Base-by-base conservation (phyloP, 2,329 filamentous ascomycete genomes). In the Aspergillus pseudotamarii region DNA sequence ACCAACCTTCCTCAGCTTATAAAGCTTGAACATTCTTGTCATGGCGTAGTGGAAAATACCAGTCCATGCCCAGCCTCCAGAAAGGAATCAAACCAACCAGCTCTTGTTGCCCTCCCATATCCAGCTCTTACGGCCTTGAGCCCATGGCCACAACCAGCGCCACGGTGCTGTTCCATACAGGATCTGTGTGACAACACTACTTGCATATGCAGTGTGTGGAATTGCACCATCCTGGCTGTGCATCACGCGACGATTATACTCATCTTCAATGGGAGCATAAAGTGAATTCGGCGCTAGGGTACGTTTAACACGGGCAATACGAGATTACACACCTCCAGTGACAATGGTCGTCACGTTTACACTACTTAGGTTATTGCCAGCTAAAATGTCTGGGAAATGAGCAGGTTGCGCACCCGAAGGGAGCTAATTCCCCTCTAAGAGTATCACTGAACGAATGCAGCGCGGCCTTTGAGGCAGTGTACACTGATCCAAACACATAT, bases 391-490 rank as follows among this genome's bases (percentile, higher is more conserved):
- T 9, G 30, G n/a, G 46, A 9, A 14, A 9, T 21, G 34, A 28
- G 32, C 19, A 28, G 26, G 26, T 50, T 45, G 67, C 73, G 34
- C 72, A 80, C 78, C 77, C 78, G 51, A 79, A 78, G 1, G 85
- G 86, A 62, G 75, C 78, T 73, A 88, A 75, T 69, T 89, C 86
- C 21, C 88, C 82, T 14, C 87, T 81, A 54, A 88, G 72, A 0
- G 85, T 86, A 63, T 88, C 82, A 61, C 82, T 83, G 72, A 85
- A 89, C 1, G 81, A 78, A 70, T 88, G 85, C 41, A 89, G 70
- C 0, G 87, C 86, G 0, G 85, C 86, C 72, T 88, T 88, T 43
- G 82, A 84, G 9, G 85, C 84, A 68, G 86, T 86, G 77, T 89
- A 89, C 19, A 79, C 76, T 2, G 78, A 80, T 16, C 79, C 79